Conservation (phyloP, 2,329 filamentous ascomycete species). For the Colletotrichum sp. region DNA sequence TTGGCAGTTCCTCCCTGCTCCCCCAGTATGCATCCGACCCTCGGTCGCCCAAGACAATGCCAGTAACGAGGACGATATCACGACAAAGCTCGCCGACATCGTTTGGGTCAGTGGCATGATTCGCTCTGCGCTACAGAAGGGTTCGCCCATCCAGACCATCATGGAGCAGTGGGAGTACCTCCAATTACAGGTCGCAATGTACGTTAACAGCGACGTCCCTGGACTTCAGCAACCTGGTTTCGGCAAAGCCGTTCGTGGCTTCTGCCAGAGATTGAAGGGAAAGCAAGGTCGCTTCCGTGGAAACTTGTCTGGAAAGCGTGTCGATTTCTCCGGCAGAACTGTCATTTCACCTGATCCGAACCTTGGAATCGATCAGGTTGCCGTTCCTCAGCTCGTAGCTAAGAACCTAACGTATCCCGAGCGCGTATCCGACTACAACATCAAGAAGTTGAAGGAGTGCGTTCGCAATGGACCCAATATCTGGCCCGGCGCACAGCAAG, state of each 20-base stretch:
- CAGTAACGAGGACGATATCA: slow-evolving; percentile 95
- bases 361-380: slow-evolving; percentile 89
- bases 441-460: slow-evolving; percentile 77
- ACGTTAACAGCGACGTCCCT: slow-evolving; percentile 96
- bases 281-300: slow-evolving; percentile 98
- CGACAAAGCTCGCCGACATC: slow-evolving; percentile 95
- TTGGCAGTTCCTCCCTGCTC: slow-evolving; percentile 95
- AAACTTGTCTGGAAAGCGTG: slow-evolving; percentile 96
- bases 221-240: slow-evolving; percentile 88
- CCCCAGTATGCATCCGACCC: slow-evolving; percentile 91
- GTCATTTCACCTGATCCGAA: slow-evolving; percentile 99
- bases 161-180: slow-evolving; percentile 99
- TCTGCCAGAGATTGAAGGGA: slow-evolving; percentile 94
- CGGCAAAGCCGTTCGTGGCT: slow-evolving; percentile 88
- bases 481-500: slow-evolving; percentile 88
- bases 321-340: slow-evolving; percentile 96
- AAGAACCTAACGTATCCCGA: slow-evolving; percentile 97
- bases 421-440: slow-evolving; percentile 82
- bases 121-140: slow-evolving; percentile 80
- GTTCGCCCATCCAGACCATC: slow-evolving; percentile 84
- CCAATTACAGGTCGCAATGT: slow-evolving; percentile 94
- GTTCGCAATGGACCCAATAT: slow-evolving; percentile 76
- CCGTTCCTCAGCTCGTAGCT: slow-evolving; percentile 88
- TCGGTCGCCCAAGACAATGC: slow-evolving; percentile 93
- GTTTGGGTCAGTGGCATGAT: slow-evolving; percentile 91